Conservation (phyloP, 495 filamentous ascomycete genomes). For the Penicillium ucsense region DNA sequence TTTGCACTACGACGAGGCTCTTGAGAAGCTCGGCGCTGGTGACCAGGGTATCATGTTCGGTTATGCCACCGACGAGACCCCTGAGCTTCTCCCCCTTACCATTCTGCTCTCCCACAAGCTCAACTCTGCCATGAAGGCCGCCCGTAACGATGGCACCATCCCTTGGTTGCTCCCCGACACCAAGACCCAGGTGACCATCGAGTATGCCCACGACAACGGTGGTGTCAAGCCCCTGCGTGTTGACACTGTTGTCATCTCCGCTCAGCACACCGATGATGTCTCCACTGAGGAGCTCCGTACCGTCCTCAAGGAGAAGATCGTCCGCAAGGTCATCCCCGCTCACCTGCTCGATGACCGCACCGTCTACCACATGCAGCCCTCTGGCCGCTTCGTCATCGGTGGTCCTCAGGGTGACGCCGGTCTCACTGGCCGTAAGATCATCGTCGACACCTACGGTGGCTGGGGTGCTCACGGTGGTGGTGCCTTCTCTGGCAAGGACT, state of each 20-base stretch:
- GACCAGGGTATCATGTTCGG: slow-evolving; percentile 99
- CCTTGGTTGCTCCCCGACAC: slow-evolving; percentile 96
- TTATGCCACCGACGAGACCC: slow-evolving; percentile 98
- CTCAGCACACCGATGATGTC: slow-evolving; percentile 85
- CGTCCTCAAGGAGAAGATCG: slow-evolving; percentile 95
- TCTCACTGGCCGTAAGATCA: slow-evolving; percentile 99
- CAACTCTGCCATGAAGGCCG: slow-evolving; percentile 82
- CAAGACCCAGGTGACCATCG: slow-evolving; percentile 98
- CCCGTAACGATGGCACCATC: slow-evolving; percentile 74
- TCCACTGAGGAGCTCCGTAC: slow-evolving; percentile 87
- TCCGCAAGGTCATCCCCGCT: slow-evolving; percentile 85
- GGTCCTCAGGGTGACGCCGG: slow-evolving; percentile 98
- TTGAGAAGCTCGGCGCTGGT: slow-evolving; percentile 97
- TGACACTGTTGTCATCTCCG: slow-evolving; percentile 93
- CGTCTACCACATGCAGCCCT: slow-evolving; percentile 96
- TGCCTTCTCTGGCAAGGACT: slow-evolving; percentile 99
- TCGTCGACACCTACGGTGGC: slow-evolving; percentile 99
- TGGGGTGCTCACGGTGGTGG: slow-evolving; percentile 99
- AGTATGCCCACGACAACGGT: slow-evolving; percentile 94
- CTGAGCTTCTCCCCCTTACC: slow-evolving; percentile 90
- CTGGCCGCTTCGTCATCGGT: slow-evolving; percentile 96
- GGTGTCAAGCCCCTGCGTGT: slow-evolving; percentile 87
- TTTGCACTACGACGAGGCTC: slow-evolving; percentile 89
- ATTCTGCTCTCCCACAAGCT: slow-evolving; percentile 90
- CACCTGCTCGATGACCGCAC: slow-evolving; percentile 88